phyloP scores from a whole-genome alignment of 768 basidiomycete genomes.

The Trametes meyenii region DNA sequence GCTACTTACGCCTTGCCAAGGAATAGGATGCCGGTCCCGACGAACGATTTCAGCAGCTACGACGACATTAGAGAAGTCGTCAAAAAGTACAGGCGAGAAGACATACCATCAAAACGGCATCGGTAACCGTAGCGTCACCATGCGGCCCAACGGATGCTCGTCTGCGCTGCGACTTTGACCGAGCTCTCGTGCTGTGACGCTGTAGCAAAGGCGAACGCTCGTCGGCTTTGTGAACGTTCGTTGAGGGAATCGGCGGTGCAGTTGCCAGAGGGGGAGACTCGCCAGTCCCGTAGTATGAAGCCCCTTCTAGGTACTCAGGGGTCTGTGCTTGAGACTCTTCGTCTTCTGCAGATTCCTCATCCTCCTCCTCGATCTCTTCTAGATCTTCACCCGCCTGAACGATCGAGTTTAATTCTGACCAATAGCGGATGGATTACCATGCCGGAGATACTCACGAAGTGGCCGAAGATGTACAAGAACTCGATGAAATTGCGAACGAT shows the following conservation, averaged over 20 bases:
- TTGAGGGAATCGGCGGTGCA: conserved; percentile 6
- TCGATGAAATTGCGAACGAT: conserved; percentile 88
- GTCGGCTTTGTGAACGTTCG: conserved; percentile 29
- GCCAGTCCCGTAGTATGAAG: conserved; percentile 17
- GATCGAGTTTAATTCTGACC: not conserved
- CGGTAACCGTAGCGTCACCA: conserved; percentile 88
- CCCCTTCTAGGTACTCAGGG: conserved; percentile 13
- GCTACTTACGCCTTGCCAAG: conserved; percentile 85
- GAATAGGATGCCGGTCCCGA: conserved; percentile 95
- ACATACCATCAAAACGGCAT: conserved; percentile 90
- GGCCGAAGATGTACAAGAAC: conserved; percentile 93
- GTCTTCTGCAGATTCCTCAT: conserved; percentile 54
- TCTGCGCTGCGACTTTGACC: conserved; percentile 43
- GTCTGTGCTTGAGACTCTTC: conserved; percentile 26
- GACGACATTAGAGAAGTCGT: not conserved
- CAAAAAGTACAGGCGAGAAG: not conserved
- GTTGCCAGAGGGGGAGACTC: conserved; percentile 8
- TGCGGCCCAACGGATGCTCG: conserved; percentile 56
- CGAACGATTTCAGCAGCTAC: conserved; percentile 89
- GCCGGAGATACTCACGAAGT: conserved; percentile 70
- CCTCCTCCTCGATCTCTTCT: conserved; percentile 67
- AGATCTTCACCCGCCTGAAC: conserved; percentile 81
- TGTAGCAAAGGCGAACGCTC: conserved; percentile 64
- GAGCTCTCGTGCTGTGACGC: conserved; percentile 48
- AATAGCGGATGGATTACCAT: not conserved